Evolutionary conservation across 2,329 filamentous ascomycete species (phyloP).

Genomic region (Ceratocystis alfenasii): DNA sequence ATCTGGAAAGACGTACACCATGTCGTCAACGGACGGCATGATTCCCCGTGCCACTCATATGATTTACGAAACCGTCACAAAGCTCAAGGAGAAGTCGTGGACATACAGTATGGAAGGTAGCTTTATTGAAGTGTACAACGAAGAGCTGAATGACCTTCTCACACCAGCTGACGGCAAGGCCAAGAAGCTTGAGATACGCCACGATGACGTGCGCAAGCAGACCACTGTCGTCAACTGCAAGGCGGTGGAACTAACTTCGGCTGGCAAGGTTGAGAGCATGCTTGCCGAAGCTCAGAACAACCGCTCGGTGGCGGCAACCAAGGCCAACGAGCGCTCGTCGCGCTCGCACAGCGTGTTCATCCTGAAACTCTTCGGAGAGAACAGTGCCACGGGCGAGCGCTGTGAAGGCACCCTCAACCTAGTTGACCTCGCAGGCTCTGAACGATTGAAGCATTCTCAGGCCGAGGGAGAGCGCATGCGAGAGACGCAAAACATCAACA

Average conservation of each 20-base stretch:
- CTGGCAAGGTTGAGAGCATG: conserved; percentile 67
- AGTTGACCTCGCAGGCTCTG: conserved; percentile 87
- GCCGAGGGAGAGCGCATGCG: conserved; percentile 77
- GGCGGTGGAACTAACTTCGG: conserved; percentile 63
- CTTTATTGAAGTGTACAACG: conserved; percentile 97
- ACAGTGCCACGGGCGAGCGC: conserved; percentile 63
- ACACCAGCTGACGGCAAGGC: conserved; percentile 46
- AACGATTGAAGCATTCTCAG: conserved; percentile 75
- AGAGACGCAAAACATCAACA: conserved; percentile 97
- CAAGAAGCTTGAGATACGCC: conserved; percentile 78
- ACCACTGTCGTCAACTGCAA: conserved; percentile 73
- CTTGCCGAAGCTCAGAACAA: conserved; percentile 72
- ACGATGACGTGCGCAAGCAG: conserved; percentile 70
- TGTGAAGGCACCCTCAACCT: conserved; percentile 92
- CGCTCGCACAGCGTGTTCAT: conserved; percentile 96
- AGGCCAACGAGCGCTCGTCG: conserved; percentile 87
- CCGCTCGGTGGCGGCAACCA: conserved; percentile 88
- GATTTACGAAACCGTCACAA: conserved; percentile 79
- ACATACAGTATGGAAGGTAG: conserved; percentile 85
- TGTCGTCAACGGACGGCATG: conserved; percentile 86
- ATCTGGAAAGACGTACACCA: conserved; percentile 91
- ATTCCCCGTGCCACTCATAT: conserved; percentile 87
- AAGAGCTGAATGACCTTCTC: conserved; percentile 85
- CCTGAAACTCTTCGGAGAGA: conserved; percentile 61
- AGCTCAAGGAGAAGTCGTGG: conserved; percentile 85